Evolutionary conservation across 2,329 filamentous ascomycete genomes (phyloP), one percentile per base, ranked within the genome.

Genomic region (Pestalotiopsis sp.): DNA sequence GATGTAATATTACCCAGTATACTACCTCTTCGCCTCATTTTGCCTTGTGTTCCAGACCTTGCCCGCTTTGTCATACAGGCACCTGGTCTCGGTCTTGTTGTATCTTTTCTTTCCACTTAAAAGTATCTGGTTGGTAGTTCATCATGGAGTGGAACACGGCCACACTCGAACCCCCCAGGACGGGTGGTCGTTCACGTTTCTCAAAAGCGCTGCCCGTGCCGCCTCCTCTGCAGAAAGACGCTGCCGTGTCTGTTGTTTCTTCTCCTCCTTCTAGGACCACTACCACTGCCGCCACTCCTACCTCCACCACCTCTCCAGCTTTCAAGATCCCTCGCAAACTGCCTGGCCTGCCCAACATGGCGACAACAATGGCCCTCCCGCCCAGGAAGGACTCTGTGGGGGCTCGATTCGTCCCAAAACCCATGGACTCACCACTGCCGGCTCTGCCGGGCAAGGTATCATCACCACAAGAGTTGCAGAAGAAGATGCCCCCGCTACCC

Each of bases 171-270:
- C 68, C 76, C 77, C 77, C 78, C 17, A 79, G 76, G 75, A 78
- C 75, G 66, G 83, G 83, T 71, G 85, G 85, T 73, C 80, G 81
- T 67, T 89, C 87, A 73, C 86, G 86, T 76, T 87, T 87, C 79
- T 88, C 87, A 75, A 89, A 89, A 79, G 86, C 86, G 41, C 80
- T 89, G 71, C 87, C 87, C 41, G 80, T 82, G 67, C 84, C 85
- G 74, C 85, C 87, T 66, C 78, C 82, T 66, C 73, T 61, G 25
- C 60, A 74, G 49, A 70, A 73, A 52, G 69, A 73, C n/a, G 31
- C n/a, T 38, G 69, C 67, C 62, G 66, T 70, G 52, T 61, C 45
- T 52, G 20, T 52, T 52, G 7, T 9, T 52, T 17, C 45, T 52
- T 17, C 45, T 52, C 17, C 17, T 52, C 17, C 45, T 9, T 17